Evolutionary conservation across 768 basidiomycete species (phyloP).

Genomic region (Tephrocybe sp.): DNA sequence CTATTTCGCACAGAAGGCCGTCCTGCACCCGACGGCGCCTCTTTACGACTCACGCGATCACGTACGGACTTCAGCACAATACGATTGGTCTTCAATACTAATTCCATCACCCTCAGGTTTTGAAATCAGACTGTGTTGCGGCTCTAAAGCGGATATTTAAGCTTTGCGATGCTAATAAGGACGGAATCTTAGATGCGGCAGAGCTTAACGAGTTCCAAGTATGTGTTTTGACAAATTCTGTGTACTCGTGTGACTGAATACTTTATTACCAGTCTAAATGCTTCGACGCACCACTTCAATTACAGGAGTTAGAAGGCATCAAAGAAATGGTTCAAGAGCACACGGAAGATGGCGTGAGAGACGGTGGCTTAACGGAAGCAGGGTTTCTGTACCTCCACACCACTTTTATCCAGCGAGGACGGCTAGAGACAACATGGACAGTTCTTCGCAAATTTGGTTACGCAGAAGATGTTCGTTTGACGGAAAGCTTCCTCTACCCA

Average conservation of each 20-base stretch:
- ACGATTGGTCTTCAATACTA: constrained; percentile 11
- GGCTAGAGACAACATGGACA: constrained; percentile 97
- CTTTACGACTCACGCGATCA: constrained; percentile 96
- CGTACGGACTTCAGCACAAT: constrained; percentile 43
- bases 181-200: constrained; percentile 83
- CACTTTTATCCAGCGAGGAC: constrained; percentile 92
- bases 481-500: constrained; percentile 84
- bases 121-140: constrained; percentile 89
- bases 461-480: constrained; percentile 88
- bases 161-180: constrained; percentile 92
- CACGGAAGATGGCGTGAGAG: constrained; percentile 71
- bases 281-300: constrained; percentile 89
- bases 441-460: constrained; percentile 95
- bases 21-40: constrained; percentile 94
- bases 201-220: constrained; percentile 99
- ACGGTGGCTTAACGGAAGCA: constrained; percentile 83
- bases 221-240: constrained; percentile 16
- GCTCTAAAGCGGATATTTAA: constrained; percentile 95
- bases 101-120: constrained; percentile 47
- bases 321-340: constrained; percentile 86
- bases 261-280: constrained; percentile 73
- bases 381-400: constrained; percentile 96
- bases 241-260: constrained; percentile 3
- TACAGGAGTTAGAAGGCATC: constrained; percentile 95
- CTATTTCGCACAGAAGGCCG: constrained; percentile 98